These are phyloP conservation scores for Fremontodendron californicum DNA, from an alignment of 345 rosid species.

Conservation along the genomic window DNA sequence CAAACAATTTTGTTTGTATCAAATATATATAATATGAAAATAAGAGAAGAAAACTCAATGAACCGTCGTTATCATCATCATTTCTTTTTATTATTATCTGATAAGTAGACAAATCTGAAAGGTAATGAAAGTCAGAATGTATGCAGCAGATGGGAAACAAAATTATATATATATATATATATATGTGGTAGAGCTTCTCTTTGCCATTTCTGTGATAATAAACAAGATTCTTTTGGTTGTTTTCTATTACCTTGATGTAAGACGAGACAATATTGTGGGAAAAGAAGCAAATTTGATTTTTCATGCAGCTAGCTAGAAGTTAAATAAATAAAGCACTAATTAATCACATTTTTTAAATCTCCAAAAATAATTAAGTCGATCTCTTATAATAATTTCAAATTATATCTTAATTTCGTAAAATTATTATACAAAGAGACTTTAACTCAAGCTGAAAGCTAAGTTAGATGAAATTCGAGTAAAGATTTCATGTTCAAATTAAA, in stretches of 20 bases:
- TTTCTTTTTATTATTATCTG: neutral
- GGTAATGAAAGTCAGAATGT: neutral
- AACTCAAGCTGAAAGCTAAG: neutral
- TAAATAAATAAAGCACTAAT: neutral
- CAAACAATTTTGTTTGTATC: neutral
- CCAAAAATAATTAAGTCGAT: too few relatives aligned
- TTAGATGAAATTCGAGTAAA: too few relatives aligned
- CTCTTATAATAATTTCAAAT: too few relatives aligned
- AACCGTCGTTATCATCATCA: neutral
- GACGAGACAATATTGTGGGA: neutral
- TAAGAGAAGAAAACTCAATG: neutral
- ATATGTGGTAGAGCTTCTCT: neutral
- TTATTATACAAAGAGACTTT: neutral
- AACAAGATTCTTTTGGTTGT: neutral
- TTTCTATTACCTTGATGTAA: neutral
- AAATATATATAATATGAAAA: neutral
- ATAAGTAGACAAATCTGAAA: neutral
- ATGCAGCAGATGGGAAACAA: neutral
- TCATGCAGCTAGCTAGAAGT: neutral
- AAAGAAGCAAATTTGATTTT: neutral
- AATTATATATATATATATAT: neutral
- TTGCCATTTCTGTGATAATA: neutral
- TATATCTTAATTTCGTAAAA: too few relatives aligned
- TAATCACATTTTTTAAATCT: too few relatives aligned
- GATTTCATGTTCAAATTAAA: neutral